Base-by-base conservation (phyloP, 2,329 filamentous ascomycete genomes). In the Raffaelea ambrosiae region DNA sequence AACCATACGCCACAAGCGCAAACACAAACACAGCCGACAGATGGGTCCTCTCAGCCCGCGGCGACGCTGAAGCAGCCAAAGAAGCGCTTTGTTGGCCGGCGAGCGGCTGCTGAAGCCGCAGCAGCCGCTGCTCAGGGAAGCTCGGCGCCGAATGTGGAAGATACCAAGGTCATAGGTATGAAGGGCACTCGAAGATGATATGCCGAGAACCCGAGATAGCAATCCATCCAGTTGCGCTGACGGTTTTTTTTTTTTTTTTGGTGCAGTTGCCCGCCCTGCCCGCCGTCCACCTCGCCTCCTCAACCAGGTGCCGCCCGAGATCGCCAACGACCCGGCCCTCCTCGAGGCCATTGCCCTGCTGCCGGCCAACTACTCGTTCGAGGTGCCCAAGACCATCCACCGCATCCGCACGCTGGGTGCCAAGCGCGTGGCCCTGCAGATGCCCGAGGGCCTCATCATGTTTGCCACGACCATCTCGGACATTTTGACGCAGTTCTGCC, bases 401-500 rank as follows among this genome's bases (percentile, higher is more conserved):
- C 83, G 91, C 43, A 90, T 98, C 64, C 84, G 88, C 40, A 84
- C 83, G 1, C 81, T 84, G 9, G 81, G 78, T 9, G 83, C 90
- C 2, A 91, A 83, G 61, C 85, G 83, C 55, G 83, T 98, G 3
- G 94, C 91, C 0, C 74, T 98, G n/a, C 93, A 98, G 66, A 93
- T 98, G 74, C 93, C 93, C 5, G 94, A 98, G 66, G 93, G 93
- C 1, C 76, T 98, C 2, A 78, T 98, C 23, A 73, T 98, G 48
- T 98, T 98, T 63, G 93, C 93, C 20, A 97, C 93, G 22, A 98
- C 93, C 33, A 91, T 98, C 56, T 95, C 93, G 3, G 93, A 98
- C 63, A 97, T 98, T 58, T 73, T 98, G 43, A 88, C 86, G 1
- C 86, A 90, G 61, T 98, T 98, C 70, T 98, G 93, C 61, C 85